Base-by-base conservation (phyloP, 305 asterid species). In the Striga hermonthica region DNA sequence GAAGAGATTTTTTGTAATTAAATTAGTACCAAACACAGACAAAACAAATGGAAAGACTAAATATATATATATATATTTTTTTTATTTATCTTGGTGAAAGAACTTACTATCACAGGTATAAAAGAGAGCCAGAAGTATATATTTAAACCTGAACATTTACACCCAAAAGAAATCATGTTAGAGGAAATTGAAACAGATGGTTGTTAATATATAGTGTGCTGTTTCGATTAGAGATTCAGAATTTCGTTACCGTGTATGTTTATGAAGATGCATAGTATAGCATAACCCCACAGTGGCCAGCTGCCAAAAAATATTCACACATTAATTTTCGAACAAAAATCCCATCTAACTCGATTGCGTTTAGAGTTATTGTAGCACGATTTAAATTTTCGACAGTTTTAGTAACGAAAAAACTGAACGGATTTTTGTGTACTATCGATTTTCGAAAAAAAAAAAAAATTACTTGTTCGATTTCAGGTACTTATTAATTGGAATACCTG, bases 271-370 rank as follows among this genome's bases (percentile, higher is more conserved):
- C 98, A 89, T 22, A 89, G 74, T 78, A 91, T 91, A 43, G 95
- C 96, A 73, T 91, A 91, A 70, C 85, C 88, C 96, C 96, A 89
- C 38, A 91, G 92, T 9, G 88, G 95, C 92, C 96, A 91, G 77
- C 98, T 91, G 93, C 47, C 9, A 41, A 39, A 39, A 39, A 39
- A 39, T 5, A 9, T 39, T n/a, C 2, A 41, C 10, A 41, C 7
- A 1, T 10, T 41, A 41, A 41, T 41, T 6, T 41, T 41, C 6
- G 47, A 41, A 22, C 2, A 2, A 22, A 22, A 22, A 22, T 22
- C 31, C 31, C 31, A 22, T 22, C 31, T 22, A 22, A 22, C 31
- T 22, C 2, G 31, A 22, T 22, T 22, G 31, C 31, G 2, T 22
- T 22, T 22, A 22, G 31, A 22, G 31, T 22, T 22, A 22, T 22